Evolutionary conservation across 495 filamentous ascomycete genomes (phyloP).

Genomic region (Echria macrotheca): DNA sequence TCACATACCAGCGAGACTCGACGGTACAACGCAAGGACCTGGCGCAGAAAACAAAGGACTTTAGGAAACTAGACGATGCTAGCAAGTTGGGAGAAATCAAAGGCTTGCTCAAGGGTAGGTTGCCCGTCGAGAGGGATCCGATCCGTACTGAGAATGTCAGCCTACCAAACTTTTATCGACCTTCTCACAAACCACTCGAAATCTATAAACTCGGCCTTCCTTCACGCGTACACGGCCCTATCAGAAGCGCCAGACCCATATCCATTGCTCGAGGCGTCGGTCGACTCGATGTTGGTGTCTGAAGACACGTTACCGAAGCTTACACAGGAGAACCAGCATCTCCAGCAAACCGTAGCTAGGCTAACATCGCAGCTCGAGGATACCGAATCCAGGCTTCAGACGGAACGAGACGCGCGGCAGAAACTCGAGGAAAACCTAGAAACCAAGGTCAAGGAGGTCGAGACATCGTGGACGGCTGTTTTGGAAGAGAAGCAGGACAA

Average conservation of each 20-base stretch:
- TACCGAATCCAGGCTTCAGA: conserved; percentile 66
- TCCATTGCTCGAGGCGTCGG: conserved; percentile 88
- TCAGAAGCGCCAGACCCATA: conserved; percentile 97
- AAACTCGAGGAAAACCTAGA: conserved; percentile 73
- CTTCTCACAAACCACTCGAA: conserved; percentile 92
- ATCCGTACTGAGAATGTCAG: no score
- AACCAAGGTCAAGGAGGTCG: conserved; percentile 73
- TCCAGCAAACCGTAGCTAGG: conserved; percentile 70
- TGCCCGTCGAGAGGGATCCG: no score
- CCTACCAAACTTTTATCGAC: conserved; percentile 97
- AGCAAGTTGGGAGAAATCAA: conserved; percentile 85
- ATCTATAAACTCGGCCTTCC: conserved; percentile 80
- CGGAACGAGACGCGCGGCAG: conserved; percentile 66
- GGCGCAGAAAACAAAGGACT: conserved; percentile 98
- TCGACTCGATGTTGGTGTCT: conserved; percentile 84
- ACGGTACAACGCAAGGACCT: conserved; percentile 93
- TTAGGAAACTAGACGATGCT: conserved; percentile 88
- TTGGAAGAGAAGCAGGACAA: conserved; percentile 91
- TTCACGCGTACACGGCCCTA: conserved; percentile 85
- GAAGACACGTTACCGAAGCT: conserved; percentile 89
- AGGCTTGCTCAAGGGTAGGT: conserved; percentile 72
- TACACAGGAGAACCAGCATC: conserved; percentile 75
- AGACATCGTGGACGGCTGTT: conserved; percentile 87
- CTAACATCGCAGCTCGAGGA: conserved; percentile 93
- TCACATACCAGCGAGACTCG: conserved; percentile 83